Base-by-base conservation (phyloP, 805 yeast genomes). In the Nakazawaea pomicola region DNA sequence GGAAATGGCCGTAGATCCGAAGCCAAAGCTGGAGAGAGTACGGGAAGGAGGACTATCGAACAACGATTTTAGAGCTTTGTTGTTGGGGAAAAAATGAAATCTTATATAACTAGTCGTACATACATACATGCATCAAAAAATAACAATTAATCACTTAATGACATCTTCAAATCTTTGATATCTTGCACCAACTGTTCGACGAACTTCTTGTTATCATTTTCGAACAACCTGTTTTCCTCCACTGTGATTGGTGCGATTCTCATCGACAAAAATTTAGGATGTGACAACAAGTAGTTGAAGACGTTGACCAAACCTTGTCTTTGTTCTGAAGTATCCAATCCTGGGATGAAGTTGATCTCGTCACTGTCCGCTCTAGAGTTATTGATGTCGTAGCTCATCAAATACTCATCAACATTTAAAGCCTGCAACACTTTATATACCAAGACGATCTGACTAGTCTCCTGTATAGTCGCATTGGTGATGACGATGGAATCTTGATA, bases 231-330 rank as follows among this genome's bases (percentile, higher is more conserved):
- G 51, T 77, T 83, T 49, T 85, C 93, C 35, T 83, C 91, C 2
- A 66, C 36, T 10, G 80, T 74, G 2, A 81, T 72, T 3, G 90
- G 76, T 2, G 73, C 67, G 3, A 85, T 70, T 49, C 93, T 66
- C 5, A 90, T 74, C 4, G 84, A 72, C 46, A 90, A 64, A 50
- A 80, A 89, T 58, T 87, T 88, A 11, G 95, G 96, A 60, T 90
- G 97, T 20, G 90, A 81, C 46, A 87, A 68, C 30, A 90, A 68
- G 49, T 87, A 85, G 41, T 76, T 82, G 43, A 89, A 62, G 9
- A 82, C 76, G 32, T 70, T 76, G 4, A 69, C 64, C 46, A 90
- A 71, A 19, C 72, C 76, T n/a, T 69, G 72, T 45, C 82, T 68
- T 44, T 80, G 83, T 21, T 72, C 67, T 27, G 65, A 68, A 1